Conservation (phyloP, 805 yeast species). For the Cyberlindnera subsufficiens region DNA sequence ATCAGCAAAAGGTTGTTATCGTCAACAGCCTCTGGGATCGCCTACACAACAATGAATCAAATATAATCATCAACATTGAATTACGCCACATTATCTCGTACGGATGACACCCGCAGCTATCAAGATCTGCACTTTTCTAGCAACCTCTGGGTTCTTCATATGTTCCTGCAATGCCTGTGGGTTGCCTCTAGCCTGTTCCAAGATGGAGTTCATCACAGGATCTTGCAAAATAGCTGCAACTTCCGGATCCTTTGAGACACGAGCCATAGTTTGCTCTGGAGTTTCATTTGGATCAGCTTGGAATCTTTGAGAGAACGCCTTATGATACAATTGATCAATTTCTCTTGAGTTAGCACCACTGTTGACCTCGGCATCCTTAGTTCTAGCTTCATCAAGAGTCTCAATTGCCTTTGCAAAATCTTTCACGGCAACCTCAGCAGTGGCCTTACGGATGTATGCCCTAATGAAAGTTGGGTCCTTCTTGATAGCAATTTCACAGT, state of each 20-base stretch:
- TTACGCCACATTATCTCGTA: conserved; percentile 42
- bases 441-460: conserved; percentile 96
- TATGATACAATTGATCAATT: conserved; percentile 74
- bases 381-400: conserved; percentile 74
- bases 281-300: conserved; percentile 75
- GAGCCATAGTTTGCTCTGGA: conserved; percentile 87
- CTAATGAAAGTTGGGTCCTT: conserved; percentile 86
- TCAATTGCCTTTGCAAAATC: conserved; percentile 80
- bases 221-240: conserved; percentile 83
- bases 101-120: conserved; percentile 97
- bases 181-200: conserved; percentile 88
- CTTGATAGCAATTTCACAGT: conserved; percentile 84
- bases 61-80: neutral
- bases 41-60: neutral
- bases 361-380: conserved; percentile 57
- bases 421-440: conserved; percentile 84
- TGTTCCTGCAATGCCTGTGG: conserved; percentile 98
- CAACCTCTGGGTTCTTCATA: conserved; percentile 93
- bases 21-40: neutral
- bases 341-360: conserved; percentile 62
- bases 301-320: conserved; percentile 77
- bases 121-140: conserved; percentile 79
- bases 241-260: conserved; percentile 92
- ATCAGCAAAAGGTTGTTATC: neutral
- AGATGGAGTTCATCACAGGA: conserved; percentile 93